Percentiles rank a stretch among this genome's conserved stretches.
phyloP scores from a whole-genome alignment of 1,284 basidiomycete species.

The Veloboletus limbatus region DNA sequence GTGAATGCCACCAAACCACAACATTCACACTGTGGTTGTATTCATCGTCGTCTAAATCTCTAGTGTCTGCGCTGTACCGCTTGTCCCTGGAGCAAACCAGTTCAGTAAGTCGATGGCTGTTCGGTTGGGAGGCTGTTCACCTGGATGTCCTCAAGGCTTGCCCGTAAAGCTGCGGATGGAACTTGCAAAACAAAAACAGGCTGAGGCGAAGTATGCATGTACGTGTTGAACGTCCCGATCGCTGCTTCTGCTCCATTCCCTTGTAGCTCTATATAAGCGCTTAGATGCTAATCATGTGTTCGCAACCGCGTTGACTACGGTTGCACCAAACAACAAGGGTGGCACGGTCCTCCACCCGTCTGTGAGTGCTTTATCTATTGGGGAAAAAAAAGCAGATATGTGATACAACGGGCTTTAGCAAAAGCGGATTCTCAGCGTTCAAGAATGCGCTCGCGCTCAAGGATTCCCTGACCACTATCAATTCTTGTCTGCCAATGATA shows the following conservation, averaged over 20 bases:
- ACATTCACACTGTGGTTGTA: not conserved
- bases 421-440: constrained; percentile 60
- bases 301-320: constrained; percentile 55
- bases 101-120: constrained; percentile 34
- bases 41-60: constrained; percentile 3
- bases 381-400: not conserved
- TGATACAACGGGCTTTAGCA: constrained; percentile 41
- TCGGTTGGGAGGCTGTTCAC: not conserved
- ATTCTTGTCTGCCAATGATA: constrained; percentile 48
- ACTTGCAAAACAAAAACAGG: constrained; percentile 25
- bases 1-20: constrained; percentile 35
- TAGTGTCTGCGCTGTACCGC: constrained; percentile 50
- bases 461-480: constrained; percentile 67
- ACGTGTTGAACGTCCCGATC: constrained; percentile 9
- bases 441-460: constrained; percentile 67
- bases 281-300: constrained; percentile 51
- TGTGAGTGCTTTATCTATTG: constrained; percentile 36
- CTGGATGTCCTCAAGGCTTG: constrained; percentile 36
- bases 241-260: constrained; percentile 6
- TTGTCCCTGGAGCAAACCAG: constrained; percentile 46
- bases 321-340: constrained; percentile 50
- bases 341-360: constrained; percentile 56
- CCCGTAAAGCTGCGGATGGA: constrained; percentile 38
- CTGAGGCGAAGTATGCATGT: constrained; percentile 26
- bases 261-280: constrained; percentile 51